Evolutionary conservation across 139 green algal species (phyloP).

Genomic region (Chlorella sp.): DNA sequence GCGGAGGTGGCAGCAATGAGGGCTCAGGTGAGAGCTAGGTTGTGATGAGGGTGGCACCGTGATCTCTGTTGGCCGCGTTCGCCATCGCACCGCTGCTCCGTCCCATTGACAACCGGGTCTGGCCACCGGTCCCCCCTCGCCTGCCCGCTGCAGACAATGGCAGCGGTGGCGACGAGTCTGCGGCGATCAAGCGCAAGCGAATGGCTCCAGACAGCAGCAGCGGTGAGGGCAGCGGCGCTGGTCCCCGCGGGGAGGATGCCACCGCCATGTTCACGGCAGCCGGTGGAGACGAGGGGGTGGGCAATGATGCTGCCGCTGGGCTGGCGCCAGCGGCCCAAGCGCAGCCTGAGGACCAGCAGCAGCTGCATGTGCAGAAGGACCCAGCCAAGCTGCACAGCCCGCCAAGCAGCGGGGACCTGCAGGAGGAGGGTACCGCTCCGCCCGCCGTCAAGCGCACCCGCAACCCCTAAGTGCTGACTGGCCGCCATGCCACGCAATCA

Average conservation of each 20-base stretch:
- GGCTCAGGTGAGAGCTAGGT: background rate
- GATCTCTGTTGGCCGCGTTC: background rate
- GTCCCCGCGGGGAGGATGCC: background rate
- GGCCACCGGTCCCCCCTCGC: no score
- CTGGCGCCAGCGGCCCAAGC: background rate
- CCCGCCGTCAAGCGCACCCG: slow-evolving; percentile 7
- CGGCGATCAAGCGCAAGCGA: no score
- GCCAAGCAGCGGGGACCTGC: background rate
- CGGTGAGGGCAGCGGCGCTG: slow-evolving; percentile 24
- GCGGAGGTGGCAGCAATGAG: slow-evolving; percentile 4
- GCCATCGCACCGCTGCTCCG: background rate
- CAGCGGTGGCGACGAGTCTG: slow-evolving; percentile 3
- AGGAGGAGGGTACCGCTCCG: background rate
- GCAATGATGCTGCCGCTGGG: background rate
- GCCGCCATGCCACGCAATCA: no score
- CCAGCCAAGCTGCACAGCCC: background rate
- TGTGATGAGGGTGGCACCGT: background rate
- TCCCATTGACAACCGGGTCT: background rate
- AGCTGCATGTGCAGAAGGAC: background rate
- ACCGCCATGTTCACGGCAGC: background rate
- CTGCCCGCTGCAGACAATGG: background rate
- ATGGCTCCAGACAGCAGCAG: slow-evolving; percentile 1
- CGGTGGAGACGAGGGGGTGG: background rate
- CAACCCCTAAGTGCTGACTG: background rate
- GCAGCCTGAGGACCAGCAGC: background rate